Base-by-base conservation (phyloP, 768 basidiomycete species). In the Psilocybe cubensis region DNA sequence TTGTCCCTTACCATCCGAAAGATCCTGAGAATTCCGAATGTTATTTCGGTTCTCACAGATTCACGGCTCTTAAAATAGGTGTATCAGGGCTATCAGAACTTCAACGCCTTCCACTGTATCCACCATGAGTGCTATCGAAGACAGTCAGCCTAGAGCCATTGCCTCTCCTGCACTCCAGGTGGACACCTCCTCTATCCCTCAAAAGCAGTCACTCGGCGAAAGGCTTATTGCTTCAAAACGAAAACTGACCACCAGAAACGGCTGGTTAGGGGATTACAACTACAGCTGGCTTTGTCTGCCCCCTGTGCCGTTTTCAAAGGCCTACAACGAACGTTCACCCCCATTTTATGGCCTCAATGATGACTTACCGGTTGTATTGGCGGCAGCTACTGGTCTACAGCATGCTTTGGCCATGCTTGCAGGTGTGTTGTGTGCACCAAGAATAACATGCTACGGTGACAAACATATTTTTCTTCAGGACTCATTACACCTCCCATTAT, bases 401-500 rank as follows among this genome's bases (percentile, higher is more conserved):
- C 89, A 91, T 65, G 82, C 87, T 1, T 81, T 91, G 9, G 89
- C 89, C 2, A 92, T 92, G 91, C 79, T 91, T 9, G 89, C 88
- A 6, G 90, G 88, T 3, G n/a, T 3, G 35, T 21, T 18, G 27
- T 23, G 20, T 10, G 28, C 17, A 12, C 24, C 23, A 2, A 35
- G 12, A 10, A 5, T 27, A 18, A 9, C 7, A 1, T n/a, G n/a
- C n/a, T n/a, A n/a, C n/a, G n/a, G n/a, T n/a, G n/a, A n/a, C n/a
- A n/a, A n/a, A n/a, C n/a, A n/a, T n/a, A n/a, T n/a, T n/a, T n/a
- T n/a, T n/a, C n/a, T 11, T 42, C 8, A 58, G 57, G 57, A 12
- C 74, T 91, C 27, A 91, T 92, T 59, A 89, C 89, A 2, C 92
- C 91, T 0, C 90, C 92, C 1, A 92, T 92, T 60, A 88, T 91